Conservation (phyloP, 495 filamentous ascomycete genomes). For the Penicillium fimorum region DNA sequence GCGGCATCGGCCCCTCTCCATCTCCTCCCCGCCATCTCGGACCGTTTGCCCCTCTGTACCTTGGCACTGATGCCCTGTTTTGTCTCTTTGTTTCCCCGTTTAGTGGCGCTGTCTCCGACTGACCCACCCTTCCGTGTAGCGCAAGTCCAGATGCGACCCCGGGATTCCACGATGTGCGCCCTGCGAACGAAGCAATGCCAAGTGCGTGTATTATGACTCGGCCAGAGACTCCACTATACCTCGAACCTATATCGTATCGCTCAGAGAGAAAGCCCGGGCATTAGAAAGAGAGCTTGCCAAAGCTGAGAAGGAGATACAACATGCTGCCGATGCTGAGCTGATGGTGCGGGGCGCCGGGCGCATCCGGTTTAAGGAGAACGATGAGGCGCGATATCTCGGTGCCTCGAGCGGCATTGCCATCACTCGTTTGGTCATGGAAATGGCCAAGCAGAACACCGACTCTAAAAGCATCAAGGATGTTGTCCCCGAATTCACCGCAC, state of each 20-base stretch:
- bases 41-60: neutral
- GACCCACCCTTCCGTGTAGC: constrained; percentile 44
- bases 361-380: constrained; percentile 74
- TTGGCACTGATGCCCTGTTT: neutral
- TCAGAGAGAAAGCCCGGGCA: constrained; percentile 76
- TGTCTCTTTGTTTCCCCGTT: neutral
- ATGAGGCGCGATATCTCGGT: constrained; percentile 85
- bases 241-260: constrained; percentile 80
- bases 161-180: constrained; percentile 86
- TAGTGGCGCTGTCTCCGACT: neutral
- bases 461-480: constrained; percentile 84
- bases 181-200: constrained; percentile 83
- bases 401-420: constrained; percentile 93
- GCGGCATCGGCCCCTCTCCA: constrained; percentile 4
- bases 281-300: constrained; percentile 71
- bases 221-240: constrained; percentile 73
- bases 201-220: constrained; percentile 92
- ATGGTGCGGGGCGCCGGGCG: constrained; percentile 79
- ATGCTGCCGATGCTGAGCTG: constrained; percentile 68
- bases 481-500: constrained; percentile 65
- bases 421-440: constrained; percentile 88
- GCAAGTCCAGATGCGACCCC: constrained; percentile 92
- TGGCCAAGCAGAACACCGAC: constrained; percentile 84
- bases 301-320: constrained; percentile 62
- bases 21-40: constrained; percentile 3